Evolutionary conservation across 352 stramenopile genomes (phyloP), one percentile per base, ranked within the genome.

Genomic region (Globisporangium barbulae): DNA sequence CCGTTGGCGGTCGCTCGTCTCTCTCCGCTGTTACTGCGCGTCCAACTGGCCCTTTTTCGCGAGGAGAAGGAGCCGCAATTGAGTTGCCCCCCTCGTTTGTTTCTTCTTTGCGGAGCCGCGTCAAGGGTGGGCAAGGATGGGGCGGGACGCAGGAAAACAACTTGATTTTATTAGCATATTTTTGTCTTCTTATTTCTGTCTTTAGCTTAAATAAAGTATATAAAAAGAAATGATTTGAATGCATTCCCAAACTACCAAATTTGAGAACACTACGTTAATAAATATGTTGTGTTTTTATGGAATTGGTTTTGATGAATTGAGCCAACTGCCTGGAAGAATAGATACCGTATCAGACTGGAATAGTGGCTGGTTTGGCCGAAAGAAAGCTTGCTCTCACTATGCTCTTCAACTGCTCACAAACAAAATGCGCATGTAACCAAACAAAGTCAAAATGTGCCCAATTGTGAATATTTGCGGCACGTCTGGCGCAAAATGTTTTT

Each of bases 21-120:
- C 37, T 28, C 13, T 55, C 22, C 5, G 30, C n/a, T 49, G 50
- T 33, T 44, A 21, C 28, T 39, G 39, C 22, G 53, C 13, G 37
- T 25, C 49, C 59, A 60, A 68, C 58, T 69, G 66, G 70, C 70
- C 70, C 66, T 81, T 78, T 78, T 76, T 62, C 53, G 62, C 28
- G 15, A 39, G 49, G 41, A 45, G 41, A 49, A 48, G 31, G 25
- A 60, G 50, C 50, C 50, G 50, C 54, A 45, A 64, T 37, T 56
- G 50, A 53, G 22, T 48, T 63, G 21, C 31, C 22, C 50, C 47
- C 17, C 33, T 47, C 25, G 35, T 30, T 61, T 42, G 25, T 50
- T 64, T 64, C 59, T 60, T 49, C 53, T 49, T 47, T 31, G 35
- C 35, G 35, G 17, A 41, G 35, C 35, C 35, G 37, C 42, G 42